Conservation (phyloP, 257 asterid species). For the Linaria vulgaris region DNA sequence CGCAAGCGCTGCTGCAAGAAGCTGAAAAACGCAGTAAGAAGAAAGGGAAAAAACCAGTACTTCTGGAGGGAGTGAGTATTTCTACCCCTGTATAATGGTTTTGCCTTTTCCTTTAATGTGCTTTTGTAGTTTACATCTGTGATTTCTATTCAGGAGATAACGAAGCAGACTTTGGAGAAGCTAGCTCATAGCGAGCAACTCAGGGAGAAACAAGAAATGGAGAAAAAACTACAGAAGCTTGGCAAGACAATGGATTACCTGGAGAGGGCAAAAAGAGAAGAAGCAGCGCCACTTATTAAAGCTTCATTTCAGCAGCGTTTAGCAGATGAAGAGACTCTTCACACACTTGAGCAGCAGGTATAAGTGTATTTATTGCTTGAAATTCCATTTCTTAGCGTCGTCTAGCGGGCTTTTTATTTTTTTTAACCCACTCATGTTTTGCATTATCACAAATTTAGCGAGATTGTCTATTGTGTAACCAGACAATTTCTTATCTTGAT, state of each 20-base stretch:
- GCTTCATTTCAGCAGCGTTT: conserved; percentile 62
- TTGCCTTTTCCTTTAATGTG: conserved; percentile 1
- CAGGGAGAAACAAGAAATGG: conserved; percentile 90
- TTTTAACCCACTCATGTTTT: background rate
- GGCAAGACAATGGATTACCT: conserved; percentile 85
- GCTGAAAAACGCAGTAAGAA: conserved; percentile 59
- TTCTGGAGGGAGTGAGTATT: conserved; percentile 78
- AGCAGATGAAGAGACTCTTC: conserved; percentile 63
- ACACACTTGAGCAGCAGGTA: conserved; percentile 80
- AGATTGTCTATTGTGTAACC: conserved; percentile 6
- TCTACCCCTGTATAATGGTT: conserved; percentile 5
- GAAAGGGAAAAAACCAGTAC: conserved; percentile 69
- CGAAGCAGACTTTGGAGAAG: conserved; percentile 67
- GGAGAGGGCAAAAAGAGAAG: conserved; percentile 97
- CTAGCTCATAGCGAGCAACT: conserved; percentile 68
- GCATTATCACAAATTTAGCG: too few relatives aligned
- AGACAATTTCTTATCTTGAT: conserved; percentile 14
- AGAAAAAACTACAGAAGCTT: conserved; percentile 71
- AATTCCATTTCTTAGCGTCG: background rate
- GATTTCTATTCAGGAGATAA: conserved; percentile 55
- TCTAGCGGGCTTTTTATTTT: conserved; percentile 13
- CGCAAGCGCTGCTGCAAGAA: conserved; percentile 64
- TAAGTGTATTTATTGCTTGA: conserved; percentile 13
- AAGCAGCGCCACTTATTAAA: conserved; percentile 74
- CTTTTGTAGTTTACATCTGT: background rate